Percentiles rank a stretch among this genome's conserved stretches.
Evolutionary conservation across 495 filamentous ascomycete species (phyloP).

Genomic region (Schizothecium vesticola): DNA sequence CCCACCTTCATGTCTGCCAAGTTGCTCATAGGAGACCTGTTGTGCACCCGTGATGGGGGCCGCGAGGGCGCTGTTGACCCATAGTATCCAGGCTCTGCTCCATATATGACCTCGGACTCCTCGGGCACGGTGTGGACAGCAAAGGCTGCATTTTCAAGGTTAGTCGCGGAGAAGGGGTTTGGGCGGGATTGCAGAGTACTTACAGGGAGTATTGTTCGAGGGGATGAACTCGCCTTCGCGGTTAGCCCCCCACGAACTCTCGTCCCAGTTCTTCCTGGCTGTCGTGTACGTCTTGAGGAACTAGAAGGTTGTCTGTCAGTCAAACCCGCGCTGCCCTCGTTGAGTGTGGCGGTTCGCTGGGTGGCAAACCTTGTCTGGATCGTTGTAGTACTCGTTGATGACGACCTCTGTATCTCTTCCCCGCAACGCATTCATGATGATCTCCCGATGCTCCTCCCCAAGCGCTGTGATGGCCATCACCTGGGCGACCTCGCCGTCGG

Average conservation of each 20-base stretch:
- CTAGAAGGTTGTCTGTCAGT: neutral
- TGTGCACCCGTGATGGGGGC: constrained; percentile 62
- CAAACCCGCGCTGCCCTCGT: neutral
- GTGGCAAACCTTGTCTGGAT: constrained; percentile 33
- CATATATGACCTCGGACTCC: constrained; percentile 32
- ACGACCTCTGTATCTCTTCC: constrained; percentile 41
- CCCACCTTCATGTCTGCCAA: constrained; percentile 33
- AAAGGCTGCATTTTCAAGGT: constrained; percentile 39
- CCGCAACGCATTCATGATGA: constrained; percentile 21
- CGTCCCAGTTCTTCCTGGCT: constrained; percentile 37
- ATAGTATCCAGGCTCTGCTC: constrained; percentile 34
- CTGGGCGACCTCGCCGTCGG: constrained; percentile 11
- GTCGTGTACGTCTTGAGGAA: constrained; percentile 19
- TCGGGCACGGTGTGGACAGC: constrained; percentile 50
- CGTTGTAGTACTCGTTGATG: constrained; percentile 42
- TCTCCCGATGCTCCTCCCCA: neutral
- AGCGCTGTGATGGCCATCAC: constrained; percentile 15
- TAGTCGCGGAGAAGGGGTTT: neutral
- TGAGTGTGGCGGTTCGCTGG: neutral
- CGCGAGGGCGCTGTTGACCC: constrained; percentile 55
- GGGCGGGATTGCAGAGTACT: constrained; percentile 13
- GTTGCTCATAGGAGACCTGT: constrained; percentile 40
- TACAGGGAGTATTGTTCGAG: constrained; percentile 4
- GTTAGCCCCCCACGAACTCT: constrained; percentile 38
- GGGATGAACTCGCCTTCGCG: constrained; percentile 36